A percentile compares a stretch with the other conserved stretches of the same genome.
phyloP scores from a whole-genome alignment of 345 rosid species.

The Gossypium bickii region DNA sequence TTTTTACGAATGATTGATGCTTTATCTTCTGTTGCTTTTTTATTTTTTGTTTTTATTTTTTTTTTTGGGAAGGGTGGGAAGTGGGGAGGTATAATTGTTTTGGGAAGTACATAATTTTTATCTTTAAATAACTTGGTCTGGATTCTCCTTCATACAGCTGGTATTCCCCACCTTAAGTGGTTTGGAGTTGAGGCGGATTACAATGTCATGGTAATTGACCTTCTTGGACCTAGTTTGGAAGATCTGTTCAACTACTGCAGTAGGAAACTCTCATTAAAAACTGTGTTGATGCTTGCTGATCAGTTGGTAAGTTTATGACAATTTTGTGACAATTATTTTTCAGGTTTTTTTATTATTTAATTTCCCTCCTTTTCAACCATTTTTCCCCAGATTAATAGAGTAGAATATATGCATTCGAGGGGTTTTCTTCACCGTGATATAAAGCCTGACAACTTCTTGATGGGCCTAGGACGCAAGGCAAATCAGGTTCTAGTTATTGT shows the following conservation, averaged over 20 bases:
- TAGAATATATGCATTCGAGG: constrained; percentile 72
- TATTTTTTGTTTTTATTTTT: no score
- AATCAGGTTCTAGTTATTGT: constrained; percentile 48
- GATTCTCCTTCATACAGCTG: constrained; percentile 42
- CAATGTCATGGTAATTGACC: constrained; percentile 81
- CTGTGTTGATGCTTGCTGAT: constrained; percentile 88
- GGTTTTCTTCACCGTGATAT: constrained; percentile 89
- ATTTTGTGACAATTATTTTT: not conserved
- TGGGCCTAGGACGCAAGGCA: constrained; percentile 87
- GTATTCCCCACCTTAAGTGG: constrained; percentile 85
- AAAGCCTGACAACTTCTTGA: constrained; percentile 82
- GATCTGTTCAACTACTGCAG: constrained; percentile 80
- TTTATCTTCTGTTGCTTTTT: not conserved
- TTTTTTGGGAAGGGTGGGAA: not conserved
- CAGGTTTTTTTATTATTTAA: not conserved
- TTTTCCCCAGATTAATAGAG: constrained; percentile 59
- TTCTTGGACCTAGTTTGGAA: constrained; percentile 89
- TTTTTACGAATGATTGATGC: not conserved
- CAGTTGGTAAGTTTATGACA: constrained; percentile 49
- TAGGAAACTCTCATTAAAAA: constrained; percentile 63
- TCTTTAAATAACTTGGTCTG: constrained; percentile 4
- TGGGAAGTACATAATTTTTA: not conserved
- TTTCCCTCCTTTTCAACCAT: not conserved
- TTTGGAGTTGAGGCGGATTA: constrained; percentile 79
- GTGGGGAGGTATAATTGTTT: no score